phyloP scores from a whole-genome alignment of 2,329 filamentous ascomycete species.

The Leptographium wingfieldii region DNA sequence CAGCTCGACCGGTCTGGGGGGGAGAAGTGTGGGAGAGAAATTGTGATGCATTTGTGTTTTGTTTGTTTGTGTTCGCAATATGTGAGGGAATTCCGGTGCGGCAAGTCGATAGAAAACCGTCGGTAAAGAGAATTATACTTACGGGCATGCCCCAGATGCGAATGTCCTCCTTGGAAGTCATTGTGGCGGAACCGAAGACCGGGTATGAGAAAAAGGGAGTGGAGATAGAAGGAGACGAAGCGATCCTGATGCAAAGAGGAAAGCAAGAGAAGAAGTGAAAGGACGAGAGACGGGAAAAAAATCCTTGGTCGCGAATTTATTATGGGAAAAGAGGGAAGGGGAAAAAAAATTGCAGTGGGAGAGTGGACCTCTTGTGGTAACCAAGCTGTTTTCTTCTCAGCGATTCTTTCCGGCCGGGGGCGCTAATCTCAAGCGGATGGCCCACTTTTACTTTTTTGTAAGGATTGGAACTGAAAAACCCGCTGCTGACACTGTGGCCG shows the following conservation, averaged over 20 bases:
- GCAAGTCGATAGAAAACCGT: background rate
- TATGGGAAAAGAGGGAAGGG: constrained; percentile 2
- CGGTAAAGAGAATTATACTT: constrained; percentile 26
- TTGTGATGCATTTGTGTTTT: background rate
- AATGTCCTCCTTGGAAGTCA: constrained; percentile 41
- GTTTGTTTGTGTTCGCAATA: background rate
- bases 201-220: constrained; percentile 24
- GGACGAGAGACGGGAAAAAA: constrained; percentile 4
- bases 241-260: constrained; percentile 19
- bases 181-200: constrained; percentile 35
- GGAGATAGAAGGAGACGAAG: constrained; percentile 24
- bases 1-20: background rate
- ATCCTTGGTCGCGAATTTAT: constrained; percentile 1
- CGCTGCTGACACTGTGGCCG: background rate
- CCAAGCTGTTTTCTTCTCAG: constrained; percentile 27
- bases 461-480: background rate
- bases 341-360: constrained; percentile 32
- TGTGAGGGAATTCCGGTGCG: constrained; percentile 14
- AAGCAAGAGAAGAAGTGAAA: constrained; percentile 11
- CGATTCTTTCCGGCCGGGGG: constrained; percentile 38
- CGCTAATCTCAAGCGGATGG: constrained; percentile 12
- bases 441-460: constrained; percentile 1
- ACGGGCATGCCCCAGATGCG: constrained; percentile 57
- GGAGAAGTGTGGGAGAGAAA: background rate
- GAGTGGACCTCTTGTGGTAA: background rate